Evolutionary conservation across 345 rosid species (phyloP), one percentile per base, ranked within the genome.

Genomic region (Gossypium turneri): DNA sequence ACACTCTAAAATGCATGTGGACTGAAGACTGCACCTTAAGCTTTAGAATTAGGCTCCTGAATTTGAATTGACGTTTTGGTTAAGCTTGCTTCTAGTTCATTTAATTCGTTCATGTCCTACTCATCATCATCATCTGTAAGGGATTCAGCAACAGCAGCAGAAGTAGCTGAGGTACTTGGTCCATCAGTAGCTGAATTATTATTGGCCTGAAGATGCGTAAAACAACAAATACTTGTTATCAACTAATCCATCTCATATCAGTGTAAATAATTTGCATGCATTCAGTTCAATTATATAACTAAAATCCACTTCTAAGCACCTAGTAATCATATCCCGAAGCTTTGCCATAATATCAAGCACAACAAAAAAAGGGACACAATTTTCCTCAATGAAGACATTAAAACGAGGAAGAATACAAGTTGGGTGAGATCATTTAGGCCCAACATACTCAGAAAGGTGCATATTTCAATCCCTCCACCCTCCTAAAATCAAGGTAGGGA

Each of bases 31-130:
- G 24, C 75, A 2, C 12, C 29, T 34, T 24, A 52, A 45, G 50
- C 64, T 29, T 58, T 13, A 0, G 20, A 27, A 1, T 60, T 41
- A 0, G 71, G 76, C 67, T 76, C 79, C 67, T 74, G 76, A 69
- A 77, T 78, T 47, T 73, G 64, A 61, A 83, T 61, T 9, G 80
- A 64, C 1, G 83, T 78, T 20, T 76, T 80, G 51, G 82, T 75
- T 55, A 80, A 76, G 76, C 80, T 80, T 64, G 69, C 80, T 70
- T 83, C 82, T 1, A 80, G 84, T 58, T 80, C 82, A 47, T 80
- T 66, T 25, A 80, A 57, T 70, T 83, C 80, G 43, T 73, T 72
- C 20, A 51, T 73, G 52, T 83, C 80, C 52, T 78, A 75, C 7
- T 83, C 78, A 27, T 77, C 72, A 5, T 74, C 25, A 16, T 45